Conservation (phyloP, 305 asterid species). For the Fraxinus baroniana region DNA sequence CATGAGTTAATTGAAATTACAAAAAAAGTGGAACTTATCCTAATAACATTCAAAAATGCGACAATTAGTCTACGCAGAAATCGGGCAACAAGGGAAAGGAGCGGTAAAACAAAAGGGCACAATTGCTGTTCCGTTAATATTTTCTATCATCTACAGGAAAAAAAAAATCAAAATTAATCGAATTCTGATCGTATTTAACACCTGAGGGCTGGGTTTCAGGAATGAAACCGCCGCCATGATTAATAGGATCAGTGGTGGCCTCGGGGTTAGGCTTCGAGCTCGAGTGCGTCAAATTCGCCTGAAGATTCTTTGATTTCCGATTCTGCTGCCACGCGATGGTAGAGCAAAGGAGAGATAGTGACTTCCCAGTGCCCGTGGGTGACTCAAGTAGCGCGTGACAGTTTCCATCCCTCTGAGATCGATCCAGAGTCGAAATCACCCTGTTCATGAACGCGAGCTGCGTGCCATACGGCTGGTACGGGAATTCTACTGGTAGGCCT, state of each 20-base stretch:
- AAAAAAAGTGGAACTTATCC: not conserved
- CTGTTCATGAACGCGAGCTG: conserved; percentile 87
- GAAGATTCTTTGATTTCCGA: conserved; percentile 41
- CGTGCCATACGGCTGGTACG: conserved; percentile 86
- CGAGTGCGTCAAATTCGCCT: conserved; percentile 38
- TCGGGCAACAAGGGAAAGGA: not conserved
- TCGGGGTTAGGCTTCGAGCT: conserved; percentile 60
- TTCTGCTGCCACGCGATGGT: conserved; percentile 86
- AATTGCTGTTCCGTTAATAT: not conserved
- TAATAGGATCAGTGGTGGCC: conserved; percentile 67
- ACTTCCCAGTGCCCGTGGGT: conserved; percentile 93
- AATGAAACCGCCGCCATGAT: conserved; percentile 86
- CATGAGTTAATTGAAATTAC: not conserved
- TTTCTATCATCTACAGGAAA: not conserved
- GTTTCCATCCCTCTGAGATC: conserved; percentile 64
- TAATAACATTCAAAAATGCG: not conserved
- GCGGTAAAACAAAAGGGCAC: not conserved
- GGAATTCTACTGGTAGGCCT: conserved; percentile 84
- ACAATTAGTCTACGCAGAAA: not conserved
- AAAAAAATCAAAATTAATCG: not conserved
- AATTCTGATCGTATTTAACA: conserved; percentile 14
- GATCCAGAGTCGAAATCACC: conserved; percentile 78
- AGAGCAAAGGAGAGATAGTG: conserved; percentile 88
- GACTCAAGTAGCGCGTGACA: conserved; percentile 92
- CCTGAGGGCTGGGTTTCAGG: conserved; percentile 83